Evolutionary conservation across 225 moss, liverwort and hornwort species (phyloP).

Genomic region (Sphagnum tenellum): DNA sequence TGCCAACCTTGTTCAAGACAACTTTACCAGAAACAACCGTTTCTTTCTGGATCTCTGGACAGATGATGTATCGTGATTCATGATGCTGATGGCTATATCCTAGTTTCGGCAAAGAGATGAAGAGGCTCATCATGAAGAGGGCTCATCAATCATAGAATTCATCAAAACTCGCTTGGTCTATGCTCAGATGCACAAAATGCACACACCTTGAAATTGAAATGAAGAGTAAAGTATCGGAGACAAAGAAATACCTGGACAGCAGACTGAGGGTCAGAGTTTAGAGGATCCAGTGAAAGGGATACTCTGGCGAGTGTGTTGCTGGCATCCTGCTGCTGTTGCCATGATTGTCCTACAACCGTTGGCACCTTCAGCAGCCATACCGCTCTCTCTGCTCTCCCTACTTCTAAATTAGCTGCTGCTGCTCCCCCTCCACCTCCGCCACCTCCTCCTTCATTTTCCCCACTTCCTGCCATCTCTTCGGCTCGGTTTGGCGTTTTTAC

Average conservation of each 20-base stretch:
- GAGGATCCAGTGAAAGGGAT: conserved; percentile 66
- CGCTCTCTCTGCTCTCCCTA: conserved; percentile 42
- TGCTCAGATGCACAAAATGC: too few relatives aligned
- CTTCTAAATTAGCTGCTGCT: conserved; percentile 47
- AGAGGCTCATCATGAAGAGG: too few relatives aligned
- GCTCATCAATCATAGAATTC: too few relatives aligned
- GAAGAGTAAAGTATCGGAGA: neutral
- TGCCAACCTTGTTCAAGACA: too few relatives aligned
- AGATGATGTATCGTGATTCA: too few relatives aligned
- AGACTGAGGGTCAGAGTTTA: conserved; percentile 48
- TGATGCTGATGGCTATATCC: too few relatives aligned
- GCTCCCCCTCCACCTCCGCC: conserved; percentile 37
- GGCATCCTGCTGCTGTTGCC: conserved; percentile 68
- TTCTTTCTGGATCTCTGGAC: too few relatives aligned
- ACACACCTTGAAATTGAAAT: too few relatives aligned
- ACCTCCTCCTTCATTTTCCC: conserved; percentile 9
- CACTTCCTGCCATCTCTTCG: conserved; percentile 16
- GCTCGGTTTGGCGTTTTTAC: neutral
- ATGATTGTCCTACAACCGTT: conserved; percentile 50
- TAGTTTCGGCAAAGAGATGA: too few relatives aligned
- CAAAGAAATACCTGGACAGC: conserved; percentile 17
- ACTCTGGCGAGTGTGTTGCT: conserved; percentile 66
- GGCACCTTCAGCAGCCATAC: conserved; percentile 95
- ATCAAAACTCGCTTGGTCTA: too few relatives aligned
- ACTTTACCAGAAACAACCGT: too few relatives aligned